These are phyloP conservation scores for Nephelium lappaceum DNA, from an alignment of 345 rosid species.

Conservation along the genomic window DNA sequence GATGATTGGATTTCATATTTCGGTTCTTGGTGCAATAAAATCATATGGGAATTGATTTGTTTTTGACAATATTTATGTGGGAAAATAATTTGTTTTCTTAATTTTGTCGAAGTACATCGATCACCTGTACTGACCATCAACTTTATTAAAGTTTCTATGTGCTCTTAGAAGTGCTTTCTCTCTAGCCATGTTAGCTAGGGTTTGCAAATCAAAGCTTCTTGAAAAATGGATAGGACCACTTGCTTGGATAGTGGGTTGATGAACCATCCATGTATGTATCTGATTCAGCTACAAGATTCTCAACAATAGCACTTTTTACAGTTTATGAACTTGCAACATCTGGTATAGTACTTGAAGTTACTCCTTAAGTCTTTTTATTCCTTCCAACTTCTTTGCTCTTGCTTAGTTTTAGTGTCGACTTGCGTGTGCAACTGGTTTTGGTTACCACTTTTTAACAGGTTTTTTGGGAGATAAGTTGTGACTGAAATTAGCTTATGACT, in stretches of 20 bases:
- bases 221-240: conserved; percentile 11
- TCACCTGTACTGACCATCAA: background rate
- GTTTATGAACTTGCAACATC: background rate
- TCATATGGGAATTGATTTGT: background rate
- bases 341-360: background rate
- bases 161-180: too few species aligned
- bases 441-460: background rate
- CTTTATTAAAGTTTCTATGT: too few species aligned
- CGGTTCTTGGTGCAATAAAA: background rate
- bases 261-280: background rate
- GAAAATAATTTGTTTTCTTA: background rate
- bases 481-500: background rate
- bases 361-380: background rate
- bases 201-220: conserved; percentile 19
- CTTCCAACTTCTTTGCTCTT: background rate
- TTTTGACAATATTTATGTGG: background rate
- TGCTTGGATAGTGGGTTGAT: background rate
- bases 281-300: background rate
- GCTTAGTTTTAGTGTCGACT: background rate
- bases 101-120: background rate
- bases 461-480: background rate
- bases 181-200: conserved; percentile 5
- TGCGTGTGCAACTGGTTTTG: background rate
- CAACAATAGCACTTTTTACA: background rate
- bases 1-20: background rate